phyloP scores from a whole-genome alignment of 2,329 filamentous ascomycete genomes.

The Orbilia blumenaviensis region DNA sequence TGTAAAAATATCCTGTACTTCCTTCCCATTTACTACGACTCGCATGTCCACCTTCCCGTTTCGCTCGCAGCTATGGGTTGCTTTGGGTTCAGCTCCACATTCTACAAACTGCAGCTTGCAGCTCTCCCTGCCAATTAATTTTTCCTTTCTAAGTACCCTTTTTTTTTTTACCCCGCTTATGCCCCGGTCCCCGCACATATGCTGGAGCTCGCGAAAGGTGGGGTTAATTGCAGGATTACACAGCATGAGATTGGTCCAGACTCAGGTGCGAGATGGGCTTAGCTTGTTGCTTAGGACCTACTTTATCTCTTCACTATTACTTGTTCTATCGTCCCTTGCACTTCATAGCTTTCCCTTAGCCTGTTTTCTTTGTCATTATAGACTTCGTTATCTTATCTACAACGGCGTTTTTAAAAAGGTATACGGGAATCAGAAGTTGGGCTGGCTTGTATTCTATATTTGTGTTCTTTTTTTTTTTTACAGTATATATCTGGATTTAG shows the following conservation, averaged over 20 bases:
- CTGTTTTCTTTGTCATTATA: slow-evolving; percentile 10
- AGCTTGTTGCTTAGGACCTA: slow-evolving; percentile 7
- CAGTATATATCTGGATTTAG: slow-evolving; percentile 16
- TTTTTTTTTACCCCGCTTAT: slow-evolving; percentile 31
- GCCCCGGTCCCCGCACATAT: slow-evolving; percentile 22
- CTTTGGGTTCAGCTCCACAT: background rate
- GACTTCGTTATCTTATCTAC: background rate
- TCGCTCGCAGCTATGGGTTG: background rate
- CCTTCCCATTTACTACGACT: background rate
- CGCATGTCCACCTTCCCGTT: slow-evolving; percentile 31
- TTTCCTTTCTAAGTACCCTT: background rate
- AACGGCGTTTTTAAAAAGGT: background rate
- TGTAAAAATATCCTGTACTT: background rate
- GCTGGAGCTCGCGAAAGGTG: slow-evolving; percentile 23
- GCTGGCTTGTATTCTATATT: background rate
- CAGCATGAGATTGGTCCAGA: slow-evolving; percentile 51
- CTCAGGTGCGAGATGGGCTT: slow-evolving; percentile 19
- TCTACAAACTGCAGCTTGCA: background rate
- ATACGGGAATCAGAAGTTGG: background rate
- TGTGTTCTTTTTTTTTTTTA: slow-evolving; percentile 15
- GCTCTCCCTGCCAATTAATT: too few relatives aligned
- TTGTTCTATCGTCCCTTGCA: background rate
- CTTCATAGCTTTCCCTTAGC: background rate
- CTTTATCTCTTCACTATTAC: background rate
- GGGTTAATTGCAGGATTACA: slow-evolving; percentile 1